phyloP scores from a whole-genome alignment of 768 basidiomycete genomes.

The Macrocybe gigantea region DNA sequence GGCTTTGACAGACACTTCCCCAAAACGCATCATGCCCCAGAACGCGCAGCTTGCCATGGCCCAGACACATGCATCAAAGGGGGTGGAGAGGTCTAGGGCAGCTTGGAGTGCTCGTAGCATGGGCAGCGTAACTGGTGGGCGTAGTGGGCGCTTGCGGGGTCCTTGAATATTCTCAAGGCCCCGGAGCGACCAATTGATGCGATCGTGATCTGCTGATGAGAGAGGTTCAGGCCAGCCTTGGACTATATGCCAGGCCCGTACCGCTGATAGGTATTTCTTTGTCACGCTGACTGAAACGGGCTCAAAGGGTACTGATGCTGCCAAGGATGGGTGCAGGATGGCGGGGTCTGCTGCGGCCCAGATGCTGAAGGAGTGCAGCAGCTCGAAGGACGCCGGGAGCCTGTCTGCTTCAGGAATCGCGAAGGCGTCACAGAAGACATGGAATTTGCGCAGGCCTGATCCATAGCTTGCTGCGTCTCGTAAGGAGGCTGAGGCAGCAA shows the following conservation, averaged over 20 bases:
- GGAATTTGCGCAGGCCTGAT: slow-evolving; percentile 1
- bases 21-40: slow-evolving; percentile 33
- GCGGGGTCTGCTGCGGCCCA: slow-evolving; percentile 5
- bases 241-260: slow-evolving; percentile 7
- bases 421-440: slow-evolving; percentile 3
- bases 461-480: neutral
- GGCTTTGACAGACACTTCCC: slow-evolving; percentile 24
- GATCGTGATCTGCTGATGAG: neutral
- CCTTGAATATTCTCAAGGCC: slow-evolving; percentile 6
- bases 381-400: slow-evolving; percentile 2
- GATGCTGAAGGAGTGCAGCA: slow-evolving; percentile 1
- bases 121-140: slow-evolving; percentile 5
- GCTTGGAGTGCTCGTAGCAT: slow-evolving; percentile 5
- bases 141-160: neutral
- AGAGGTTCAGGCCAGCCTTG: slow-evolving; percentile 8
- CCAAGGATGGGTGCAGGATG: neutral
- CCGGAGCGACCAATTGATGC: slow-evolving; percentile 5
- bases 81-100: neutral
- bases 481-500: neutral
- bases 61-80: slow-evolving; percentile 37
- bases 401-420: neutral
- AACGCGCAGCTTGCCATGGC: slow-evolving; percentile 29
- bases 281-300: neutral
- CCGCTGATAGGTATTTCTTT: slow-evolving; percentile 6
- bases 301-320: slow-evolving; percentile 2